Percentiles rank a stretch among this genome's conserved stretches.
phyloP scores from a whole-genome alignment of 2,329 filamentous ascomycete species.

The Talaromyces atroroseus region DNA sequence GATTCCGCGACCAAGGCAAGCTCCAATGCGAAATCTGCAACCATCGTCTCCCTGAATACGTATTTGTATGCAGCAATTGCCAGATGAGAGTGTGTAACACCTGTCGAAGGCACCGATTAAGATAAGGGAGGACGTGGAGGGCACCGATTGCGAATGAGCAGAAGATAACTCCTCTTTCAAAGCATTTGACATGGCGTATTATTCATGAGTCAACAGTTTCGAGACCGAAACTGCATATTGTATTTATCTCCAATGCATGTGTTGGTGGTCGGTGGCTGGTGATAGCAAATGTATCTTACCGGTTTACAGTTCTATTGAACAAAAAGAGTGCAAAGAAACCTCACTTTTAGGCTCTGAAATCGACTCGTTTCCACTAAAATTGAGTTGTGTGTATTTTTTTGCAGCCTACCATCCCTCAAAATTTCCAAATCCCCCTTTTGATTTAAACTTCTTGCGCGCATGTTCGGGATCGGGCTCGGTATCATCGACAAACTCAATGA shows the following conservation, averaged over 20 bases:
- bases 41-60: neutral
- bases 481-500: constrained; percentile 56
- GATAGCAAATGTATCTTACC: neutral
- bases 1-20: neutral
- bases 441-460: constrained; percentile 72
- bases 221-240: neutral
- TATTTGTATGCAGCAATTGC: neutral
- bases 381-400: neutral
- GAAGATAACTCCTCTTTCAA: neutral
- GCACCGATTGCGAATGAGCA: too few species aligned
- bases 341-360: neutral
- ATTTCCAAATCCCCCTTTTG: constrained; percentile 65
- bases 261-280: neutral
- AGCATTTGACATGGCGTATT: neutral
- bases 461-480: constrained; percentile 56
- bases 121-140: neutral
- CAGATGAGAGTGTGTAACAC: neutral
- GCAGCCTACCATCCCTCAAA: constrained; percentile 75
- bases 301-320: neutral
- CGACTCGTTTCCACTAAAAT: neutral
- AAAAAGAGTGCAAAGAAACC: neutral
- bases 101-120: neutral
- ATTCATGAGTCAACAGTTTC: neutral
- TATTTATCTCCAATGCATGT: neutral
- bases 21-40: neutral